Conservation (phyloP, 768 basidiomycete species). For the Ephemerocybe angulata region DNA sequence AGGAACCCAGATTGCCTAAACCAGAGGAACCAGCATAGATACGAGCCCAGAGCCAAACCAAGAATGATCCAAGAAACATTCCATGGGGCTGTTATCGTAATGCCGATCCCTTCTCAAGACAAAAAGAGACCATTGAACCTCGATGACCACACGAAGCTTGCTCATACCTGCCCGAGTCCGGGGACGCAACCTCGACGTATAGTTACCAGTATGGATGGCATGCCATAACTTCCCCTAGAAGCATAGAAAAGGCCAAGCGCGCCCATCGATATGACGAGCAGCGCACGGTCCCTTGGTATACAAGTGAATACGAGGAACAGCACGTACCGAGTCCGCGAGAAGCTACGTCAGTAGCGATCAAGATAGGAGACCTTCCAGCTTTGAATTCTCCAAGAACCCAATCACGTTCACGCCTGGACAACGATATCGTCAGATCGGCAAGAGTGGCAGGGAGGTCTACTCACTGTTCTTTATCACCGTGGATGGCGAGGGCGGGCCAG, state of each 20-base stretch:
- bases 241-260: conserved; percentile 11
- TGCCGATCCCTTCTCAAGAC: conserved; percentile 6
- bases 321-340: conserved; percentile 99
- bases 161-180: conserved; percentile 39
- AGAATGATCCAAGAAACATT: conserved; percentile 18
- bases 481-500: conserved; percentile 98
- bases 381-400: conserved; percentile 99
- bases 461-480: conserved; percentile 98
- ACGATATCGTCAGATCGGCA: not conserved
- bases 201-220: conserved; percentile 6
- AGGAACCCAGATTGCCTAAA: conserved; percentile 9
- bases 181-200: conserved; percentile 31
- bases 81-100: conserved; percentile 14
- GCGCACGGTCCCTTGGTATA: not conserved
- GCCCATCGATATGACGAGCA: not conserved
- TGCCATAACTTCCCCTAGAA: conserved; percentile 18
- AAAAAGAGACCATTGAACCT: conserved; percentile 24
- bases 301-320: conserved; percentile 15
- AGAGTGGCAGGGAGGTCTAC: conserved; percentile 25
- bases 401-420: conserved; percentile 88
- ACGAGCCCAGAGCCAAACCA: conserved; percentile 1
- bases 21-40: conserved; percentile 1
- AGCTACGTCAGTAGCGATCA: conserved; percentile 98
- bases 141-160: conserved; percentile 32
- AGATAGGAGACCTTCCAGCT: conserved; percentile 92